phyloP scores from a whole-genome alignment of 495 filamentous ascomycete species.

The Amniculicola lignicola region DNA sequence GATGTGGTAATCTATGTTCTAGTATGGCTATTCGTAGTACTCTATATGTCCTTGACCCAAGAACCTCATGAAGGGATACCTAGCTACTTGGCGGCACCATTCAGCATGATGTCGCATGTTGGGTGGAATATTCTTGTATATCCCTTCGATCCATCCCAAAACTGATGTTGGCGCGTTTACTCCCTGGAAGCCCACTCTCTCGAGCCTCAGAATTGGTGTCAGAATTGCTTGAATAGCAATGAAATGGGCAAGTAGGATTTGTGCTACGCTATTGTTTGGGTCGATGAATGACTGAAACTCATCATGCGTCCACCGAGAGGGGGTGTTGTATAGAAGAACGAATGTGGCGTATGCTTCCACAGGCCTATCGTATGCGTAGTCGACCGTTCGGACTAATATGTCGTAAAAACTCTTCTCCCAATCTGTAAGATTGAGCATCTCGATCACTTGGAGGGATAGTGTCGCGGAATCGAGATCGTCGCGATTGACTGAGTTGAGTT shows the following conservation, averaged over 20 bases:
- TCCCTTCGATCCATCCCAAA: conserved; percentile 29
- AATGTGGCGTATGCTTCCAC: conserved; percentile 40
- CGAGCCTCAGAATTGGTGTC: conserved; percentile 41
- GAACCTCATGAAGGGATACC: conserved; percentile 30
- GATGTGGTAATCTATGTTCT: no score
- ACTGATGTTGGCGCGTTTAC: conserved; percentile 29
- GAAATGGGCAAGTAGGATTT: conserved; percentile 58
- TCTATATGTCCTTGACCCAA: conserved; percentile 23
- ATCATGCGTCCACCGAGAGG: conserved; percentile 49
- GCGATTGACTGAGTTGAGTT: conserved; percentile 8
- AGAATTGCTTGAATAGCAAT: conserved; percentile 58
- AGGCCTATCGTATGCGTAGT: conserved; percentile 26
- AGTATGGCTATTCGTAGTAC: conserved; percentile 13
- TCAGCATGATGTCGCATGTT: conserved; percentile 24
- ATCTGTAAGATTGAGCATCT: conserved; percentile 22
- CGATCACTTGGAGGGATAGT: conserved; percentile 20
- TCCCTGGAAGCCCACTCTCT: conserved; percentile 32
- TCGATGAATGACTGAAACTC: conserved; percentile 55
- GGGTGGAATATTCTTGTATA: conserved; percentile 29
- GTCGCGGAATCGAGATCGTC: conserved; percentile 27
- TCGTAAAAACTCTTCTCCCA: conserved; percentile 26
- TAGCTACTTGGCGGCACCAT: conserved; percentile 22
- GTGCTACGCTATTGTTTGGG: conserved; percentile 47
- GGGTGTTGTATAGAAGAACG: conserved; percentile 40
- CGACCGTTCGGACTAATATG: conserved; percentile 23